These are phyloP conservation scores for Tolypocladium sp. DNA, from an alignment of 2,329 filamentous ascomycete species.

Conservation along the genomic window DNA sequence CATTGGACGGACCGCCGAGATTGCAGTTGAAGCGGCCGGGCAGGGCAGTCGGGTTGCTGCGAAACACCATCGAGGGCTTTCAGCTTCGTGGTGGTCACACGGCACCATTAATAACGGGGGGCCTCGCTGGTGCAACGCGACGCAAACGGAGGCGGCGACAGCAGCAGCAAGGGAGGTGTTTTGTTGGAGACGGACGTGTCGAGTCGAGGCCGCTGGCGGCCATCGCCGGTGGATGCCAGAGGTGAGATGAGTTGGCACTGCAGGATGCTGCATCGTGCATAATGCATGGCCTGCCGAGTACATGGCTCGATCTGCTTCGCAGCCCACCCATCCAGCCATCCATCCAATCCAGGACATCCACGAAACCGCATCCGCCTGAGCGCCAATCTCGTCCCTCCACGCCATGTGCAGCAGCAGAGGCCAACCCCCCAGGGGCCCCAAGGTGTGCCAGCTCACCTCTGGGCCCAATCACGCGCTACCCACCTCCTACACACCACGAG, in stretches of 20 bases:
- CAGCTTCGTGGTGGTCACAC: background rate
- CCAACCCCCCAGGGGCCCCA: background rate
- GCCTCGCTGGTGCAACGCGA: background rate
- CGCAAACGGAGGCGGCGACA: background rate
- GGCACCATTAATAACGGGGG: background rate
- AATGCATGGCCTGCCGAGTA: background rate
- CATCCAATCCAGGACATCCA: slow-evolving; percentile 13
- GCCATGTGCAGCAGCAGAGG: slow-evolving; percentile 11
- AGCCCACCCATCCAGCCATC: background rate
- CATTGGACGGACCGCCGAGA: background rate
- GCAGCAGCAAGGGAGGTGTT: background rate
- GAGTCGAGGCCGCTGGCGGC: background rate
- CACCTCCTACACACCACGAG: background rate
- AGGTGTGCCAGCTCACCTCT: slow-evolving; percentile 13
- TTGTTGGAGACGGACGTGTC: background rate
- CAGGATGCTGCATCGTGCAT: slow-evolving; percentile 8
- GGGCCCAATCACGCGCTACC: slow-evolving; percentile 19
- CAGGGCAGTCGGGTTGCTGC: background rate
- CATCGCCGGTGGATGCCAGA: background rate
- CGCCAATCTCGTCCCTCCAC: slow-evolving; percentile 18
- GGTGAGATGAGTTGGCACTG: slow-evolving; percentile 11
- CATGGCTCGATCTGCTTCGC: background rate
- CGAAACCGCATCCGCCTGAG: slow-evolving; percentile 7
- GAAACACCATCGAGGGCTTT: background rate
- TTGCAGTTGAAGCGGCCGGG: background rate